Conservation (phyloP, 2,329 filamentous ascomycete genomes). For the Camillea tinctor region DNA sequence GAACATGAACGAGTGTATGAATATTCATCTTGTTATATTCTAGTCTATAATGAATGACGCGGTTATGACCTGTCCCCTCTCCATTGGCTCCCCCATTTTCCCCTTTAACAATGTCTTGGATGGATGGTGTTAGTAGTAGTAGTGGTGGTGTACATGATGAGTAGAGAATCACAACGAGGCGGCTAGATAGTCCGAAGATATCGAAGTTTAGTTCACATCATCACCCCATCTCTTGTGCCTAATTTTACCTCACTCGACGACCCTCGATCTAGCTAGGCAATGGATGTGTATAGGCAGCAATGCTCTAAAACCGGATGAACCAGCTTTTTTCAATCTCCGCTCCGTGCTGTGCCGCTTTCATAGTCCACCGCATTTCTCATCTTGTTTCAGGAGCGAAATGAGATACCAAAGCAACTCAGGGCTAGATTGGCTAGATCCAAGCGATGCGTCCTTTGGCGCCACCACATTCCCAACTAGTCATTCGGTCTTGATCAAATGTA, state of each 20-base stretch:
- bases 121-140: not conserved
- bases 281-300: not conserved
- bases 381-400: not conserved
- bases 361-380: not conserved
- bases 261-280: not conserved
- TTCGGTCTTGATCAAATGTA: not conserved
- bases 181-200: too few species aligned
- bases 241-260: too few species aligned
- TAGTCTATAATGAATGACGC: conserved; percentile 1
- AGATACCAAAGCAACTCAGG: not conserved
- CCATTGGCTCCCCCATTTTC: not conserved
- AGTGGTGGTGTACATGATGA: not conserved
- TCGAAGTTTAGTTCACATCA: not conserved
- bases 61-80: not conserved
- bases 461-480: not conserved
- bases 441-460: not conserved
- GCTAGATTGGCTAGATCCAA: not conserved
- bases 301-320: not conserved
- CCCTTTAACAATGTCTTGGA: not conserved
- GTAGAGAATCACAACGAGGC: not conserved
- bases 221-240: not conserved
- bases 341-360: not conserved
- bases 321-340: not conserved
- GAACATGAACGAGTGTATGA: not conserved
- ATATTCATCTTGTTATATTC: not conserved